These are phyloP conservation scores for Candida anutae DNA, from an alignment of 1,139 yeast genomes.

Conservation along the genomic window DNA sequence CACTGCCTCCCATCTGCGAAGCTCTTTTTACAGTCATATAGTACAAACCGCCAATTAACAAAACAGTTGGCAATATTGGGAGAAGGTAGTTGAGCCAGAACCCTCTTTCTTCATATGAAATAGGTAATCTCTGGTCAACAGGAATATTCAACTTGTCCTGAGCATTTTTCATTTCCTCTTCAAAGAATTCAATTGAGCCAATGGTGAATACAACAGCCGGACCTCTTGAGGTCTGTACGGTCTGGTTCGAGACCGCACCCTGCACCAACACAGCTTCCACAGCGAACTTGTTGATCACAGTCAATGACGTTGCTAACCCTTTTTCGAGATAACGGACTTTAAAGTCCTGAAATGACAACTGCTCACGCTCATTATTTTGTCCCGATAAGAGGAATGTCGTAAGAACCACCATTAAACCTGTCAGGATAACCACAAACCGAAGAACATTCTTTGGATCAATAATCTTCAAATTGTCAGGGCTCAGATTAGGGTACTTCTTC, in stretches of 20 bases:
- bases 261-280: conserved; percentile 71
- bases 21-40: conserved; percentile 60
- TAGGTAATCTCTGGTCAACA: conserved; percentile 55
- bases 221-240: conserved; percentile 29
- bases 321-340: conserved; percentile 73
- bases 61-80: conserved; percentile 60
- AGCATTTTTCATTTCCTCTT: conserved; percentile 53
- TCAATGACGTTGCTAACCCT: conserved; percentile 71
- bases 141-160: conserved; percentile 59
- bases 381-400: conserved; percentile 10
- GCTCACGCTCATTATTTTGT: conserved; percentile 18
- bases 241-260: conserved; percentile 41
- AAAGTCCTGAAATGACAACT: conserved; percentile 86
- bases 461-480: conserved; percentile 26
- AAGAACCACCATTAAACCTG: conserved; percentile 9
- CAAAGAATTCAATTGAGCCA: conserved; percentile 69
- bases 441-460: conserved; percentile 18
- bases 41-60: conserved; percentile 64
- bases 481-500: conserved; percentile 24
- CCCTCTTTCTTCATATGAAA: conserved; percentile 54
- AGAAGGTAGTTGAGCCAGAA: conserved; percentile 47
- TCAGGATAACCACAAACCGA: conserved; percentile 7
- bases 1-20: conserved; percentile 35
- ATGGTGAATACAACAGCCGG: conserved; percentile 53
- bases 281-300: conserved; percentile 68